phyloP scores from a whole-genome alignment of 176 grass and related monocot genomes.

The Stipa capillata region DNA sequence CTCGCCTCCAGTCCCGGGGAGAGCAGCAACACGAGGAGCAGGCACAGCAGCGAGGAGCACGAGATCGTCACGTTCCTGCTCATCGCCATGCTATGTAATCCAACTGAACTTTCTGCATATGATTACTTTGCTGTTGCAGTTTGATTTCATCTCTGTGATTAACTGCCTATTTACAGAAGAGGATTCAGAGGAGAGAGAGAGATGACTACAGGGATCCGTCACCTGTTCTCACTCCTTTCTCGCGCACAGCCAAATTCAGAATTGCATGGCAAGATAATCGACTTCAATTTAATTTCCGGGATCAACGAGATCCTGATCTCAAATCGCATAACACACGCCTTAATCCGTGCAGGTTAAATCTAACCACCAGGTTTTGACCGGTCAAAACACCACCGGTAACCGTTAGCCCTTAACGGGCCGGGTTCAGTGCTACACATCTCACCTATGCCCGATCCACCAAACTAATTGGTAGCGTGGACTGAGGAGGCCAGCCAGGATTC shows the following conservation, averaged over 20 bases:
- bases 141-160: neutral
- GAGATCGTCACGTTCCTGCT: neutral
- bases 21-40: neutral
- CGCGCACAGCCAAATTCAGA: no score
- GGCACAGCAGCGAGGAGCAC: neutral
- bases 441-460: neutral
- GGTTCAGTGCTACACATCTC: neutral
- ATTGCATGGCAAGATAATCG: no score
- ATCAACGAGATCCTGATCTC: neutral
- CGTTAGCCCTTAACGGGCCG: neutral
- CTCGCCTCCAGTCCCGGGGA: constrained; percentile 9
- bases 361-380: neutral
- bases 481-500: no score
- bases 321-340: neutral
- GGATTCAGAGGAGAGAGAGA: neutral
- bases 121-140: neutral
- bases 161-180: constrained; percentile 7
- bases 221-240: no score
- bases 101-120: neutral
- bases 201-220: constrained; percentile 14
- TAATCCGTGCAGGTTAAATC: neutral
- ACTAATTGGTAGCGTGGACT: neutral
- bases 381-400: no score
- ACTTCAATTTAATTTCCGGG: no score
- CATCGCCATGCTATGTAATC: neutral